Base-by-base conservation (phyloP, 495 filamentous ascomycete species). In the Talaromyces proteolyticus region DNA sequence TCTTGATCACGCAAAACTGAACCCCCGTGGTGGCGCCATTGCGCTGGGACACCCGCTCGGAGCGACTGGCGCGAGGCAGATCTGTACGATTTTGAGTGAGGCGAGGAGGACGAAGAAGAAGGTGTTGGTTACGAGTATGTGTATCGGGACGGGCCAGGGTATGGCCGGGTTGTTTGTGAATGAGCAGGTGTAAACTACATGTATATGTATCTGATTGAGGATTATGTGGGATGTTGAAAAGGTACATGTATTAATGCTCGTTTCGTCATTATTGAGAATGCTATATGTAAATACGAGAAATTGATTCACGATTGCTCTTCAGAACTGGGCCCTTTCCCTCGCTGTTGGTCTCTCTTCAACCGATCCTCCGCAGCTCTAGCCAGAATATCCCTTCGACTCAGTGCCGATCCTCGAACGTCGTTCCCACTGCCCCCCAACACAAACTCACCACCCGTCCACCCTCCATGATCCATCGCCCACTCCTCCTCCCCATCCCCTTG, bases 111-210 rank as follows among this genome's bases (percentile, higher is more conserved):
- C 81, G 41, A 88, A 87, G 74, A 88, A 89, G 75, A 91, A 85
- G 85, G 70, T 94, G 25, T 61, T 92, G 52, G 67, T 94, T 55
- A 92, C 87, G 22, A 88, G 84, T 59, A 94, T 92, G 88, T 92
- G 88, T 62, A 89, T 94, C 62, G 85, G 87, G 20, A 88, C 85
- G 24, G 89, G 83, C 36, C 81, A 84, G 76, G 89, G 88, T 25
- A 94, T 91, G 89, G 89, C 89, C 29, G 88, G 84, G 4, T 63
- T 92, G 65, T 87, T 89, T 70, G 86, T 91, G 18, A 91, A 91
- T 56, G 88, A 89, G 76, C 79, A 85, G 67, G 61, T 42, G 22
- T 38, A 50, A 22, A 42, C 37, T 17, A 40, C 19, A 42, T 22
- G 19, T 49, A 38, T 39, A 39, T 49, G 21, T 39, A 26, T 22